A percentile compares a stretch with the other conserved stretches of the same genome.
Conservation (phyloP, 192 early-diverging fungal species). For the Entophlyctis luteolus region DNA sequence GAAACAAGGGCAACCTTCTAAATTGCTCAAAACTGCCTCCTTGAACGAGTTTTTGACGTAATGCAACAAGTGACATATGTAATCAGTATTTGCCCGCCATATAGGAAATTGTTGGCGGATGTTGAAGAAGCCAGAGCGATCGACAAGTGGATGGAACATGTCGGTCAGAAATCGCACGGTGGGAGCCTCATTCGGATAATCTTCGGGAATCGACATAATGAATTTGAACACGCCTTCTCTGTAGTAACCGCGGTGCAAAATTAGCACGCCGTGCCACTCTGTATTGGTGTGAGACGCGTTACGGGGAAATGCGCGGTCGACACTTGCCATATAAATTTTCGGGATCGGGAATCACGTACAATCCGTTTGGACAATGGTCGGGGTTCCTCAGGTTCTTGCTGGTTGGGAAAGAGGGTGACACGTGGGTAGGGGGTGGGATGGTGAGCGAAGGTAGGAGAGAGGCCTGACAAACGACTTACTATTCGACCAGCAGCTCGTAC, state of each 20-base stretch:
- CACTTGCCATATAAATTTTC: slow-evolving; percentile 58
- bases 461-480: slow-evolving; percentile 41
- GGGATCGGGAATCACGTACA: slow-evolving; percentile 80
- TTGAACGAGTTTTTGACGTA: slow-evolving; percentile 86
- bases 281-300: not conserved
- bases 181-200: slow-evolving; percentile 73
- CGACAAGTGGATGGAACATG: slow-evolving; percentile 83
- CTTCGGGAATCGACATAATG: slow-evolving; percentile 68
- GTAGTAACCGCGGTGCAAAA: slow-evolving; percentile 88
- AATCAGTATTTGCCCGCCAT: slow-evolving; percentile 79
- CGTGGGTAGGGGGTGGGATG: not conserved
- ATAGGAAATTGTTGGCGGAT: slow-evolving; percentile 74
- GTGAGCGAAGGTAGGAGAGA: not conserved
- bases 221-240: slow-evolving; percentile 87
- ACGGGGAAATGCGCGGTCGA: not conserved
- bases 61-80: slow-evolving; percentile 79
- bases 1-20: slow-evolving; percentile 39
- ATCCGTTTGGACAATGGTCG: slow-evolving; percentile 78
- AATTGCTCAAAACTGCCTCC: slow-evolving; percentile 63
- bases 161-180: slow-evolving; percentile 68
- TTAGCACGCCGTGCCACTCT: slow-evolving; percentile 84
- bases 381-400: slow-evolving; percentile 72
- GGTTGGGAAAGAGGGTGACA: not conserved
- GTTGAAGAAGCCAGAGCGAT: slow-evolving; percentile 58
- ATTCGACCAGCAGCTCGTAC: slow-evolving; percentile 72